These are phyloP conservation scores for Alisma plantagoaquatica DNA, from an alignment of 106 monocot genomes.

Conservation along the genomic window DNA sequence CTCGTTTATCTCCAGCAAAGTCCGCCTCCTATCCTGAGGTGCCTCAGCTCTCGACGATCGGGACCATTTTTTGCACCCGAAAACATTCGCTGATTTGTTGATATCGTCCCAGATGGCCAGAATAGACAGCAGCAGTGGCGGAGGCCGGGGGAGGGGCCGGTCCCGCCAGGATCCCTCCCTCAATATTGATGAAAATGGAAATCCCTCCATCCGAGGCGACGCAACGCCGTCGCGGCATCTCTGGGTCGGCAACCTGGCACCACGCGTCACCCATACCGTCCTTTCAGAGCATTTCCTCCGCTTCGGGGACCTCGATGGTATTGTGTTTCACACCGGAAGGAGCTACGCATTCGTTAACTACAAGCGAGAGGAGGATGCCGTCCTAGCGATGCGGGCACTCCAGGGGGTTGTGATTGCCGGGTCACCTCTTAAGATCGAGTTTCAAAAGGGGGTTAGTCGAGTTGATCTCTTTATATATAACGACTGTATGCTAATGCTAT, in stretches of 20 bases:
- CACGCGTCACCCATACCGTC: slow-evolving; percentile 22
- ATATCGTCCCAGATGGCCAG: slow-evolving; percentile 15
- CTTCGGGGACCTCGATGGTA: slow-evolving; percentile 71
- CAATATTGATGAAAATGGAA: slow-evolving; percentile 32
- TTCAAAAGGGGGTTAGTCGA: slow-evolving; percentile 96
- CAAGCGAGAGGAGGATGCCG: slow-evolving; percentile 60
- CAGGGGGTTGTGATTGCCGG: slow-evolving; percentile 53
- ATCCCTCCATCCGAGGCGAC: slow-evolving; percentile 28
- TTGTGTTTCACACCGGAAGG: slow-evolving; percentile 44
- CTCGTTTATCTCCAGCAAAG: no score
- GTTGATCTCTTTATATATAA: slow-evolving; percentile 27
- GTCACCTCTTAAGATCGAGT: slow-evolving; percentile 80
- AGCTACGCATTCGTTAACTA: slow-evolving; percentile 82
- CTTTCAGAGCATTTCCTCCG: slow-evolving; percentile 61
- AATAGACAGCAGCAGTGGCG: slow-evolving; percentile 16
- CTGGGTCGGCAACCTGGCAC: slow-evolving; percentile 80
- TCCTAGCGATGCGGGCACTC: slow-evolving; percentile 48
- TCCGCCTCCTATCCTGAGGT: no score
- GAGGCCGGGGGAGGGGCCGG: slow-evolving; percentile 29
- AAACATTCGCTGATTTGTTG: no score
- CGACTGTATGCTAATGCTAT: no score
- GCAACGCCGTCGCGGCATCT: slow-evolving; percentile 66
- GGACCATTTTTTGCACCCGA: no score
- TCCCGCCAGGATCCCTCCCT: slow-evolving; percentile 15
- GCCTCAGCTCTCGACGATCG: no score